Evolutionary conservation across 164 flowering plant genomes (phyloP).

Genomic region (Aristolochia contorta): DNA sequence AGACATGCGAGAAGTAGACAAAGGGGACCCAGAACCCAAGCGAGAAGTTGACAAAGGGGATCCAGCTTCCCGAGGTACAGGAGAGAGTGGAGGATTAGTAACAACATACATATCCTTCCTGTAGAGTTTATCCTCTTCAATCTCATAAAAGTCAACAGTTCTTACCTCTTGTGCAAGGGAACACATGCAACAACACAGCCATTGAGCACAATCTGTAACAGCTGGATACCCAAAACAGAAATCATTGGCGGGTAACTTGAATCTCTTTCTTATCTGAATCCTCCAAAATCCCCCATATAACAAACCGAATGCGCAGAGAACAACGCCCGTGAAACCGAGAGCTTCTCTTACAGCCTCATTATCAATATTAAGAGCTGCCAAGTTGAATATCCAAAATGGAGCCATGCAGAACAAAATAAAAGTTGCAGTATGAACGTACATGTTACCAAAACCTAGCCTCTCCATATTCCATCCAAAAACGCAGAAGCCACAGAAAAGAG

Average conservation of each 20-base stretch:
- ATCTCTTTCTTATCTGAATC: slow-evolving; percentile 89
- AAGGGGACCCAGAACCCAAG: slow-evolving; percentile 15
- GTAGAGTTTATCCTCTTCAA: slow-evolving; percentile 57
- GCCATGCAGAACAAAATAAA: slow-evolving; percentile 76
- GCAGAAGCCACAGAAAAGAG: slow-evolving; percentile 79
- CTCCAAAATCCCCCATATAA: slow-evolving; percentile 99
- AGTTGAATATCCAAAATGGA: slow-evolving; percentile 78
- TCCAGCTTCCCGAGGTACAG: slow-evolving; percentile 38
- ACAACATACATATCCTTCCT: slow-evolving; percentile 19
- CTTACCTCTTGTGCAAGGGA: slow-evolving; percentile 92
- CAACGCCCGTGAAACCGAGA: slow-evolving; percentile 50
- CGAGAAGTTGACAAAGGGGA: slow-evolving; percentile 11
- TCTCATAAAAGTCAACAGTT: slow-evolving; percentile 68
- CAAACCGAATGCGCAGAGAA: slow-evolving; percentile 71
- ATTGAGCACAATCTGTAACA: slow-evolving; percentile 60
- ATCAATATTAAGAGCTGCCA: slow-evolving; percentile 74
- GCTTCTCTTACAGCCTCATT: slow-evolving; percentile 50
- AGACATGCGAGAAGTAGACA: slow-evolving; percentile 12
- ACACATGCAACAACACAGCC: slow-evolving; percentile 97
- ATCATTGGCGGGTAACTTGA: slow-evolving; percentile 51
- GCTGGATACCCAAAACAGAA: slow-evolving; percentile 58
- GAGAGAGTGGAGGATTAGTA: slow-evolving; percentile 15
- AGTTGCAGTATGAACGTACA: slow-evolving; percentile 92
- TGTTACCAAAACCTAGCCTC: slow-evolving; percentile 92
- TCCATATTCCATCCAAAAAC: slow-evolving; percentile 99